Base-by-base conservation (phyloP, 2,329 filamentous ascomycete genomes). In the Pyricularia sp. region DNA sequence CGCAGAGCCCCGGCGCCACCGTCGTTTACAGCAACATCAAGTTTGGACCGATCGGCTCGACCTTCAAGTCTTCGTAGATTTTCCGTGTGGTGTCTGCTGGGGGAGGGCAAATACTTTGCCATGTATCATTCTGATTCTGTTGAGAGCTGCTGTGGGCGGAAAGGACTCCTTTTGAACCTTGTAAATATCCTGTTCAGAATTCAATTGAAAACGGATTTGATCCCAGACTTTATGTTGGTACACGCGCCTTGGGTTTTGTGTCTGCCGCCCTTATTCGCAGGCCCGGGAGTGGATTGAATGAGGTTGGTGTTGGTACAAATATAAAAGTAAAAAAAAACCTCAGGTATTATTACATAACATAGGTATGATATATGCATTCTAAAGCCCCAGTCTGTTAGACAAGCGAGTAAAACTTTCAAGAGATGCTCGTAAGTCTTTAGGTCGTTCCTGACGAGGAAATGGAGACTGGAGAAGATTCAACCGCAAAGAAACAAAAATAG, bases 1-100 rank as follows among this genome's bases (percentile, higher is more conserved):
- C 76, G 20, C 72, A 78, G 67, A 74, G 76, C 17, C 80, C 85
- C 61, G 79, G 81, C 77, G 78, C 85, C 68, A 80, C 80, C 73
- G 86, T 88, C 68, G 76, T 80, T 71, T 88, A 81, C 80, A 87
- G 75, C 70, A 77, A 76, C 73, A 76, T 76, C 74, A 75, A 76
- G 72, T 76, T 77, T 68, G 75, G 75, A 11, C 73, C 75, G 68
- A 74, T 77, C 73, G 73, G 72, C 70, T 76, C 75, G 69, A 76
- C 75, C 66, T 76, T 76, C 66, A 23, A 42, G 58, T 23, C 23
- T 5, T 61, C 58, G n/a, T 61, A 28, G 25, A 28, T 61, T 61
- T 28, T 2, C 23, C 28, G 10, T 12, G 23, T 4, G 23, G 5
- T 14, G 58, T 28, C 23, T 25, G 23, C 4, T 14, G 6, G 25